A percentile compares a stretch with the other conserved stretches of the same genome.
phyloP scores from a whole-genome alignment of 306 rosid species.

The Vicia faba region DNA sequence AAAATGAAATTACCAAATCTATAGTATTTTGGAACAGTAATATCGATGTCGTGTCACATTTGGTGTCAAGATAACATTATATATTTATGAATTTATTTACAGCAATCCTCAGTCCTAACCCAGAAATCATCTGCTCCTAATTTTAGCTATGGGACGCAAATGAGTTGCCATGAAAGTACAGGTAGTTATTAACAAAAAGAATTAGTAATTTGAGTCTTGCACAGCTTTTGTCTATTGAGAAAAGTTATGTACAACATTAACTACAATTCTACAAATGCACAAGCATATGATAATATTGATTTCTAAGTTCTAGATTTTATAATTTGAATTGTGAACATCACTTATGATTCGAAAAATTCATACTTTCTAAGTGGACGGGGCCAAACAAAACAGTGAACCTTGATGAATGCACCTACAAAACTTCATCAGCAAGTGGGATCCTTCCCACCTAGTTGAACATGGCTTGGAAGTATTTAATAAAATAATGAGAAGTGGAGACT shows the following conservation, averaged over 20 bases:
- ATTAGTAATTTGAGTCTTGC: slow-evolving; percentile 13
- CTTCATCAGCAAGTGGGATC: slow-evolving; percentile 42
- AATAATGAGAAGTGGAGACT: slow-evolving; percentile 2
- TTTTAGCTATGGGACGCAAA: neutral
- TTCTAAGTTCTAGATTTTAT: slow-evolving; percentile 27
- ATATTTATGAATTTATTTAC: too few relatives aligned
- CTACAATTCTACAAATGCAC: too few relatives aligned
- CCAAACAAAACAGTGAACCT: slow-evolving; percentile 25
- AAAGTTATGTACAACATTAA: slow-evolving; percentile 36
- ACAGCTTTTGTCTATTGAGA: slow-evolving; percentile 19
- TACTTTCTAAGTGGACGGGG: slow-evolving; percentile 21
- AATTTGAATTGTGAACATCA: slow-evolving; percentile 20
- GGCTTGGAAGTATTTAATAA: neutral
- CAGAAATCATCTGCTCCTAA: neutral
- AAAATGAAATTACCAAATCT: too few relatives aligned
- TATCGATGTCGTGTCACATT: too few relatives aligned
- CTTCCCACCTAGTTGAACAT: slow-evolving; percentile 32
- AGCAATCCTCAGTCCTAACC: too few relatives aligned
- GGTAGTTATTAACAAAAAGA: neutral
- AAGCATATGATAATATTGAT: slow-evolving; percentile 11
- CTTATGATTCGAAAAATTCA: slow-evolving; percentile 36
- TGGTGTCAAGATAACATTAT: too few relatives aligned
- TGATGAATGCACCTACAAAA: slow-evolving; percentile 63
- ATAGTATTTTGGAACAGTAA: too few relatives aligned
- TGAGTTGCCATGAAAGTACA: neutral